Conservation (phyloP, 257 asterid genomes). For the Capsicum rhomboideum region DNA sequence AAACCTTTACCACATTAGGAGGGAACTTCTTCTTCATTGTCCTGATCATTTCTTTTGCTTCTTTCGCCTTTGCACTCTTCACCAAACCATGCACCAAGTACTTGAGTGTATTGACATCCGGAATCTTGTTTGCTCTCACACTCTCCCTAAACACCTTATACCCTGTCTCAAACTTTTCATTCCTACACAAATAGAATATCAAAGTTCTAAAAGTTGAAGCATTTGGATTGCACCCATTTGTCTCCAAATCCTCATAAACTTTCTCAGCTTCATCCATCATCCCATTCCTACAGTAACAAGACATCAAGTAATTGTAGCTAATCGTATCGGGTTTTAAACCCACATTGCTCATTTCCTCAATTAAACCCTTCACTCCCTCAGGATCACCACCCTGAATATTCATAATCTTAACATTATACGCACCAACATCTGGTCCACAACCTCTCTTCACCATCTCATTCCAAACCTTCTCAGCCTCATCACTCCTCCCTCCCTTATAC, state of each 20-base stretch:
- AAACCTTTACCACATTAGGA: constrained; percentile 48
- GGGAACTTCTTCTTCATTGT: constrained; percentile 60
- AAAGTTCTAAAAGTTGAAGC: constrained; percentile 60
- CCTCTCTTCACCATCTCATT: constrained; percentile 48
- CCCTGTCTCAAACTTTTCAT: constrained; percentile 45
- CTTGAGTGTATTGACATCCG: constrained; percentile 68
- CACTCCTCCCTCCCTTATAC: constrained; percentile 38
- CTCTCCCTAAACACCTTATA: constrained; percentile 58
- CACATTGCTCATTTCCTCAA: constrained; percentile 53
- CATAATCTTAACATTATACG: constrained; percentile 56
- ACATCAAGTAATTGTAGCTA: constrained; percentile 61
- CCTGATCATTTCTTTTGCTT: constrained; percentile 51
- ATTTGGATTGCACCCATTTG: constrained; percentile 51
- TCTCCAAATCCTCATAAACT: constrained; percentile 51
- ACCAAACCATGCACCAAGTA: constrained; percentile 56
- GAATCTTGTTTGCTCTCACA: constrained; percentile 51
- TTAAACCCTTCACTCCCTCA: constrained; percentile 39
- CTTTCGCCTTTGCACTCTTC: constrained; percentile 29
- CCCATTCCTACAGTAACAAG: constrained; percentile 48
- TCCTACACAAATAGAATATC: constrained; percentile 53
- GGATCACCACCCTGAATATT: constrained; percentile 38
- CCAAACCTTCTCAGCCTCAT: constrained; percentile 70
- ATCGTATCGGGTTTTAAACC: constrained; percentile 58
- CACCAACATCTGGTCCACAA: constrained; percentile 45
- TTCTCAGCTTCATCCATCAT: constrained; percentile 68